phyloP scores from a whole-genome alignment of 2,329 filamentous ascomycete species.

The Mycosphaerelloides madeirae region DNA sequence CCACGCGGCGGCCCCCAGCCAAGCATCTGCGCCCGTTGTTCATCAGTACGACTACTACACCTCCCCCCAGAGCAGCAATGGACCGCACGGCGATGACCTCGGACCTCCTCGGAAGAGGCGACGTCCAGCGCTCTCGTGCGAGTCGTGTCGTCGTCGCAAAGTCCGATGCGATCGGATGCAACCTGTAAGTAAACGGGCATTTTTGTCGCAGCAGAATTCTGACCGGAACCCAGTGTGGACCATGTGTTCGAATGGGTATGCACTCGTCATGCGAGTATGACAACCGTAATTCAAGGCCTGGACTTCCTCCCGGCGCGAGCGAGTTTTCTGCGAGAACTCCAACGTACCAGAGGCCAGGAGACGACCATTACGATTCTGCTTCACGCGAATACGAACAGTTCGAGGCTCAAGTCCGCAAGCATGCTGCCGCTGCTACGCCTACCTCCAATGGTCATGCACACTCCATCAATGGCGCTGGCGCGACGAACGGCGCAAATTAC shows the following conservation, averaged over 20 bases:
- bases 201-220: too few relatives aligned
- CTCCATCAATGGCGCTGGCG: neutral
- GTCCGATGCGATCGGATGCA: neutral
- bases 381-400: neutral
- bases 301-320: neutral
- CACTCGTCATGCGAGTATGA: neutral
- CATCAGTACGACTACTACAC: too few relatives aligned
- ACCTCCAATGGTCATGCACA: neutral
- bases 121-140: neutral
- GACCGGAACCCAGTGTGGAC: neutral
- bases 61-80: neutral
- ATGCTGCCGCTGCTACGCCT: neutral
- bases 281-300: neutral
- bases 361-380: neutral
- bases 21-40: neutral
- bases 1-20: too few relatives aligned
- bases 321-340: neutral
- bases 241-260: neutral
- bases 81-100: neutral
- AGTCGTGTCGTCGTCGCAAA: neutral
- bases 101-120: neutral
- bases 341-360: neutral
- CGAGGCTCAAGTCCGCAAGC: neutral
- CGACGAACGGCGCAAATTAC: neutral
- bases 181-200: neutral